phyloP scores from a whole-genome alignment of 208 protist species.

The Leishmania arabica region DNA sequence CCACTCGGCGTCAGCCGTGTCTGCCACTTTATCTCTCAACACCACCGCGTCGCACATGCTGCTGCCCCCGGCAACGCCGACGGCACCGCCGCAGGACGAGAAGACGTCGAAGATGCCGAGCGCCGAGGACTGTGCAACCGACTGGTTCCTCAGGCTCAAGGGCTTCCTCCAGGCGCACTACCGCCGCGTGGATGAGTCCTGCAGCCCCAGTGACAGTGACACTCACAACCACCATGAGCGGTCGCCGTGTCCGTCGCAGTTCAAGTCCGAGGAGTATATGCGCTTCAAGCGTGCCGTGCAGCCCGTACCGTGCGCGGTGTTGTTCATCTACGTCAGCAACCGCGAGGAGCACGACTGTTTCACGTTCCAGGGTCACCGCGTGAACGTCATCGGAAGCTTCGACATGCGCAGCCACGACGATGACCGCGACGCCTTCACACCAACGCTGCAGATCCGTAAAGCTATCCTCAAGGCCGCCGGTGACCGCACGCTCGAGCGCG shows the following conservation, averaged over 20 bases:
- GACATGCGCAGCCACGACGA: slow-evolving; percentile 14
- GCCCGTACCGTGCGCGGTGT: slow-evolving; percentile 60
- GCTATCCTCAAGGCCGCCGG: slow-evolving; percentile 73
- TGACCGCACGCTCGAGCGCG: slow-evolving; percentile 69
- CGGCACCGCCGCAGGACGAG: neutral
- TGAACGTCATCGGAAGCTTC: slow-evolving; percentile 81
- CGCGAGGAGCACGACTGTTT: slow-evolving; percentile 69
- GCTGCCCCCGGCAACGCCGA: slow-evolving; percentile 1
- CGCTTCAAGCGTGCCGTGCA: slow-evolving; percentile 54
- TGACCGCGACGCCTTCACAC: slow-evolving; percentile 33
- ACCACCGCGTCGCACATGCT: slow-evolving; percentile 1
- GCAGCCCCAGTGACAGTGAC: neutral
- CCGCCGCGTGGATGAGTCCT: slow-evolving; percentile 1
- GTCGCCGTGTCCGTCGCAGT: neutral
- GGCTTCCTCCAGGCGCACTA: slow-evolving; percentile 2
- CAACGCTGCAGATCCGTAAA: slow-evolving; percentile 55
- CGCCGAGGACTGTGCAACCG: slow-evolving; percentile 7
- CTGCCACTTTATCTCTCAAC: slow-evolving; percentile 4
- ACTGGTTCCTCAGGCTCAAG: slow-evolving; percentile 11
- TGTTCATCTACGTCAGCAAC: slow-evolving; percentile 68
- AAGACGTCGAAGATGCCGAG: neutral
- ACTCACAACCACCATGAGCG: neutral
- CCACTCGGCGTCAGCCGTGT: neutral
- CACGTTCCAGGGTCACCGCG: slow-evolving; percentile 49
- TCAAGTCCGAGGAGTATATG: slow-evolving; percentile 7